Evolutionary conservation across 805 yeast genomes (phyloP).

Genomic region (Candida nonsorbophila): DNA sequence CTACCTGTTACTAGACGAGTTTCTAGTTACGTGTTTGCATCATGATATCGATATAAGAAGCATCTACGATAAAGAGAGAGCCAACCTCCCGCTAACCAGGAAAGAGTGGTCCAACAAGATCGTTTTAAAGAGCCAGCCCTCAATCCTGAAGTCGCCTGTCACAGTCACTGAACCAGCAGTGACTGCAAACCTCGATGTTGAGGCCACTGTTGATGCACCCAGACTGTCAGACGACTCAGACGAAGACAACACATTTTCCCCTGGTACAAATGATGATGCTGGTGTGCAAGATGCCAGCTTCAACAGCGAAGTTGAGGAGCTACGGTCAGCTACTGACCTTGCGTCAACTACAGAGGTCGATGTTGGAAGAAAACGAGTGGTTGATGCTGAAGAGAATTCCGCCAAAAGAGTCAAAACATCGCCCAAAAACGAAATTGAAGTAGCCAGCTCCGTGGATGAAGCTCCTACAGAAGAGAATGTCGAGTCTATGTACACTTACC

Average conservation of each 20-base stretch:
- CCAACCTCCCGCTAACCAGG: too few relatives aligned
- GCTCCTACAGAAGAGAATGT: too few relatives aligned
- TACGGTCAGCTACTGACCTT: not conserved
- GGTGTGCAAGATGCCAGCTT: constrained; percentile 4
- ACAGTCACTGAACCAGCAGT: not conserved
- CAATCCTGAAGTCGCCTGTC: too few relatives aligned
- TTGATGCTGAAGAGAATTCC: not conserved
- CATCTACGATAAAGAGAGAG: too few relatives aligned
- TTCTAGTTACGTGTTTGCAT: constrained; percentile 2
- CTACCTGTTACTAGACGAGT: constrained; percentile 3
- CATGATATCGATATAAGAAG: constrained; percentile 1
- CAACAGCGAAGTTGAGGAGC: constrained; percentile 1
- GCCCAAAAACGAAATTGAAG: too few relatives aligned
- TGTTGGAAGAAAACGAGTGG: not conserved
- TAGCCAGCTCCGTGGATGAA: too few relatives aligned
- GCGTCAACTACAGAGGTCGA: not conserved
- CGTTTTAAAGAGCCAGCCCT: too few relatives aligned
- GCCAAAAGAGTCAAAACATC: too few relatives aligned
- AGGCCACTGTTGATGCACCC: not conserved
- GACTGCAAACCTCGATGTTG: not conserved
- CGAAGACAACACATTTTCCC: constrained; percentile 6
- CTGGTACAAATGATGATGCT: constrained; percentile 4
- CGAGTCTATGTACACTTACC: too few relatives aligned
- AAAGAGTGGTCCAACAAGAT: too few relatives aligned
- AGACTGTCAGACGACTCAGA: constrained; percentile 5